phyloP scores from a whole-genome alignment of 495 filamentous ascomycete genomes.

The Xylaria venustula region DNA sequence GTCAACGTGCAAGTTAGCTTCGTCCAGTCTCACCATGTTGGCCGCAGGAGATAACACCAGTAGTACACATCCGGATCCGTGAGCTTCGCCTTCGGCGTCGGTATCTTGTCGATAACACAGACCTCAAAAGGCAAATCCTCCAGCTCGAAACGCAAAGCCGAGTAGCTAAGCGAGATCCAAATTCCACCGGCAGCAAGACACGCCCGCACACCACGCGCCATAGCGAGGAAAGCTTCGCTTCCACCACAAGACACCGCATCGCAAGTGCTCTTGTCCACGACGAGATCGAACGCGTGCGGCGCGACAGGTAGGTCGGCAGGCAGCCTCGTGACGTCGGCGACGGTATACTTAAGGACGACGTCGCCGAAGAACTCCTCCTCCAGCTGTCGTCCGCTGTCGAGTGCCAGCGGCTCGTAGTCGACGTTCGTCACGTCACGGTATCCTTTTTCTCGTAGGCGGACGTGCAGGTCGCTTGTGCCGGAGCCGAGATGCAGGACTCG shows the following conservation, averaged over 20 bases:
- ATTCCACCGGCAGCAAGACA: conserved; percentile 27
- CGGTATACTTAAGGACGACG: conserved; percentile 31
- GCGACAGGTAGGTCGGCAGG: background rate
- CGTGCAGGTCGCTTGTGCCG: conserved; percentile 44
- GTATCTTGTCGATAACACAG: conserved; percentile 31
- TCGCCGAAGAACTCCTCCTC: conserved; percentile 36
- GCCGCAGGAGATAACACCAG: conserved; percentile 37
- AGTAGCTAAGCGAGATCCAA: conserved; percentile 45
- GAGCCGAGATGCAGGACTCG: conserved; percentile 39
- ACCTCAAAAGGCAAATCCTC: conserved; percentile 31
- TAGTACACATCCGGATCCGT: conserved; percentile 39
- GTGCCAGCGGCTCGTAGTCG: conserved; percentile 43
- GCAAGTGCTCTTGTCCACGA: conserved; percentile 42
- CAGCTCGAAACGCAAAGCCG: conserved; percentile 30
- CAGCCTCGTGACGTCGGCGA: conserved; percentile 35
- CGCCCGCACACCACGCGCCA: conserved; percentile 26
- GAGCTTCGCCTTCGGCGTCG: conserved; percentile 28
- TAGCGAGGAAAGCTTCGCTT: conserved; percentile 22
- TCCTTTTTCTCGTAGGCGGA: conserved; percentile 28
- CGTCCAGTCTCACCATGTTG: conserved; percentile 4
- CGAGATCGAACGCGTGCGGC: conserved; percentile 24
- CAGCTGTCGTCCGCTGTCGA: conserved; percentile 31
- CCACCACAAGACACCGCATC: conserved; percentile 42
- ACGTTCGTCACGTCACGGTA: conserved; percentile 38
- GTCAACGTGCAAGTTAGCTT: no score